phyloP scores from a whole-genome alignment of 2,329 filamentous ascomycete genomes.

The Dothistroma septosporum region DNA sequence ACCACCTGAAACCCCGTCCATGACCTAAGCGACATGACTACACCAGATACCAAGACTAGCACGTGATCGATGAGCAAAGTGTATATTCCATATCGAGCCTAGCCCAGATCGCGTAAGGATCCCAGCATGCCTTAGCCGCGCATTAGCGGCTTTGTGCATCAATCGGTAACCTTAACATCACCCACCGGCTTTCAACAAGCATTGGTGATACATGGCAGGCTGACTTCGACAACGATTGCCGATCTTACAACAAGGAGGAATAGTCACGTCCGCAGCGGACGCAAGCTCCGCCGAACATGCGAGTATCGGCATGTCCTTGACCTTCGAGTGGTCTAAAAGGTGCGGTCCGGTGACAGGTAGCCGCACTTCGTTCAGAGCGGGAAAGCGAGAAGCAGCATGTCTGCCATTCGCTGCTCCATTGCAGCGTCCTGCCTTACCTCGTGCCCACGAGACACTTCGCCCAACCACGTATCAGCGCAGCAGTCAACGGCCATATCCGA shows the following conservation, averaged over 20 bases:
- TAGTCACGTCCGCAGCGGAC: background rate
- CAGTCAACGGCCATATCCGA: background rate
- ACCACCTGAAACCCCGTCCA: background rate
- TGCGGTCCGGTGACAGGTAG: background rate
- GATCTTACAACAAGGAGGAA: background rate
- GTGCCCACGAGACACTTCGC: background rate
- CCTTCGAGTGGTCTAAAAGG: too few species aligned
- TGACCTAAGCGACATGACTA: background rate
- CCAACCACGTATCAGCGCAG: background rate
- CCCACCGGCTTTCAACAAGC: background rate
- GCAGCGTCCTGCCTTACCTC: too few species aligned
- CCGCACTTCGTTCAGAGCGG: too few species aligned
- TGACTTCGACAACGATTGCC: background rate
- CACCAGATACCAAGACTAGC: background rate
- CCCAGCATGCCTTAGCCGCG: background rate
- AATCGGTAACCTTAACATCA: slow-evolving; percentile 1
- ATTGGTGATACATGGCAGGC: background rate
- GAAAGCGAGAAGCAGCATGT: too few species aligned
- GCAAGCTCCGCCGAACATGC: background rate
- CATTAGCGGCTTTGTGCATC: background rate
- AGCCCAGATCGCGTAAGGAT: background rate
- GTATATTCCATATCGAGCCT: background rate
- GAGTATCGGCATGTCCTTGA: background rate
- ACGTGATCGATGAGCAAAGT: background rate
- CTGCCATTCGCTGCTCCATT: too few species aligned